Evolutionary conservation across 768 basidiomycete species (phyloP).

Genomic region (Suillus luteus): DNA sequence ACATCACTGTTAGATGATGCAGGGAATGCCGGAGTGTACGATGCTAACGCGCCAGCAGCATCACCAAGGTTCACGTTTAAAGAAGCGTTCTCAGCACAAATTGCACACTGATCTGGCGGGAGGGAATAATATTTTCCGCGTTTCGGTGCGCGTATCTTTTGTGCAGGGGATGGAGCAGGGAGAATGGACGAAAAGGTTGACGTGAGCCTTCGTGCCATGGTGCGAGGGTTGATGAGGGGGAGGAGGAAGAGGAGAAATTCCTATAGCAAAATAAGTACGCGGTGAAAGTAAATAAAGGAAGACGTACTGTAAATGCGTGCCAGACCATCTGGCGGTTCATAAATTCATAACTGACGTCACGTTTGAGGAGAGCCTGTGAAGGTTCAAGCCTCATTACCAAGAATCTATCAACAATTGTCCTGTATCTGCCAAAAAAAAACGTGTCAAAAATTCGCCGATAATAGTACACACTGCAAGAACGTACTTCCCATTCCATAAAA

Average conservation of each 20-base stretch:
- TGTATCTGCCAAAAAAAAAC: constrained; percentile 60
- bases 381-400: constrained; percentile 76
- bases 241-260: constrained; percentile 94
- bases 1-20: constrained; percentile 15
- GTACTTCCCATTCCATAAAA: constrained; percentile 86
- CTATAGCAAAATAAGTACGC: constrained; percentile 42
- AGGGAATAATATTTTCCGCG: constrained; percentile 72
- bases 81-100: constrained; percentile 80
- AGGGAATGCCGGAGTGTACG: constrained; percentile 28
- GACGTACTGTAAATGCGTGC: constrained; percentile 93
- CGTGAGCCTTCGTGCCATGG: constrained; percentile 58
- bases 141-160: constrained; percentile 19
- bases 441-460: constrained; percentile 9
- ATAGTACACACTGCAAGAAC: constrained; percentile 26
- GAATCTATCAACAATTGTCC: constrained; percentile 79
- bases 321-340: constrained; percentile 99
- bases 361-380: constrained; percentile 62
- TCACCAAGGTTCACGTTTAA: constrained; percentile 59
- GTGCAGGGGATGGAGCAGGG: constrained; percentile 31
- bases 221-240: constrained; percentile 75
- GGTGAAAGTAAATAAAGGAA: neutral
- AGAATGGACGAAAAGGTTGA: constrained; percentile 37
- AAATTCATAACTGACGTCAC: constrained; percentile 95
- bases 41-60: constrained; percentile 48
- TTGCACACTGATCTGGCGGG: constrained; percentile 79